A percentile compares a stretch with the other conserved stretches of the same genome.
Evolutionary conservation across 768 basidiomycete species (phyloP).

Genomic region (Rhodosporidiobolus sp.): DNA sequence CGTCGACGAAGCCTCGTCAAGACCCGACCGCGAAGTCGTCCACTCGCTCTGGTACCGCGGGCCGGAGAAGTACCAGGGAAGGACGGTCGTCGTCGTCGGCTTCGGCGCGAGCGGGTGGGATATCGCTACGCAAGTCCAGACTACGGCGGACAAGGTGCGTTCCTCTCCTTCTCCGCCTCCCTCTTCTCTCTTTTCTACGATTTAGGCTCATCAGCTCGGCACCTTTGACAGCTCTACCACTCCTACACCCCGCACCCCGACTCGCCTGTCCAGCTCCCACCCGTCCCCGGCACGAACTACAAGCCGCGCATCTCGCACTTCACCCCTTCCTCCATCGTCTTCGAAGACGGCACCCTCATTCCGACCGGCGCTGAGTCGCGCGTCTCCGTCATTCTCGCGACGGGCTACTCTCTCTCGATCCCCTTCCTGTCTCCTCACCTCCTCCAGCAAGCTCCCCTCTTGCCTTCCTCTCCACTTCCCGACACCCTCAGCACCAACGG

Average conservation of each 20-base stretch:
- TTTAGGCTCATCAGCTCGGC: too few species aligned
- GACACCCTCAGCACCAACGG: constrained; percentile 54
- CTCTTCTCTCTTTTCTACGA: not conserved
- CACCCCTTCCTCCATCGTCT: constrained; percentile 53
- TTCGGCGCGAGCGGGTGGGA: constrained; percentile 57
- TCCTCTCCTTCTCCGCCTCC: not conserved
- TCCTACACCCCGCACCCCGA: not conserved
- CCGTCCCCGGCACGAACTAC: not conserved
- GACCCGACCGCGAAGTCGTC: constrained; percentile 50
- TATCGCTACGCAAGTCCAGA: constrained; percentile 52
- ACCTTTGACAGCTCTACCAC: constrained; percentile 37
- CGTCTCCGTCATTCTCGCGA: constrained; percentile 57
- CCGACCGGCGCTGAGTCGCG: constrained; percentile 44
- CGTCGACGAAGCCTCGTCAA: not conserved
- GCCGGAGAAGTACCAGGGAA: constrained; percentile 53
- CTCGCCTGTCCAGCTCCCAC: not conserved
- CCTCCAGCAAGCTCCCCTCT: not conserved
- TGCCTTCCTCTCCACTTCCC: not conserved
- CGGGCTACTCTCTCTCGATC: constrained; percentile 58
- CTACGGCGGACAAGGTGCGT: constrained; percentile 45
- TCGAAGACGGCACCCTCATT: constrained; percentile 54
- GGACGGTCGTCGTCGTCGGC: constrained; percentile 57
- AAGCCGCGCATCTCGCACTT: constrained; percentile 58
- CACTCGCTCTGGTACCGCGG: constrained; percentile 60
- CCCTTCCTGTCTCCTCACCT: constrained; percentile 53